These are phyloP conservation scores for Amanita molliuscula DNA, from an alignment of 768 basidiomycete species.

Conservation along the genomic window DNA sequence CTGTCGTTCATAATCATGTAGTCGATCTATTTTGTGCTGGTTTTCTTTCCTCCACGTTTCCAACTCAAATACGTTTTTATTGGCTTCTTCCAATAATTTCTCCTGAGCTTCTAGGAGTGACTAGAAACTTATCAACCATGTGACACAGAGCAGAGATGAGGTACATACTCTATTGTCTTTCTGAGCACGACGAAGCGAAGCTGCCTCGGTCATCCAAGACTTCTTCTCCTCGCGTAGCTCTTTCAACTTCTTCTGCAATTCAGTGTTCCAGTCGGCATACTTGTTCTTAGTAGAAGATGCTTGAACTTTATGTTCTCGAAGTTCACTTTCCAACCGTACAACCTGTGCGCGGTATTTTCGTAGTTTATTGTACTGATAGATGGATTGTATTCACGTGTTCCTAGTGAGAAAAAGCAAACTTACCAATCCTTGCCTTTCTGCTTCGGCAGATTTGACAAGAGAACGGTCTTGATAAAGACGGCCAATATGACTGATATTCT, in stretches of 20 bases:
- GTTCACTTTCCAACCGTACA: slow-evolving; percentile 51
- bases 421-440: slow-evolving; percentile 75
- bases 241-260: slow-evolving; percentile 68
- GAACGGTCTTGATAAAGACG: slow-evolving; percentile 67
- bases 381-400: not conserved
- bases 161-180: slow-evolving; percentile 52
- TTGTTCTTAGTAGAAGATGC: slow-evolving; percentile 66
- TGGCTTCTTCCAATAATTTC: slow-evolving; percentile 57
- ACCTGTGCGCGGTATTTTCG: slow-evolving; percentile 69
- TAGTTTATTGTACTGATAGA: slow-evolving; percentile 64
- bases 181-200: slow-evolving; percentile 55
- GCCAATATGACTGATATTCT: slow-evolving; percentile 78
- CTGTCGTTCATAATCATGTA: slow-evolving; percentile 79
- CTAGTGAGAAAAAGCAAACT: slow-evolving; percentile 14
- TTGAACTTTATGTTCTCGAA: slow-evolving; percentile 65
- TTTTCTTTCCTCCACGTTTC: slow-evolving; percentile 70
- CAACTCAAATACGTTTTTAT: slow-evolving; percentile 58
- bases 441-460: slow-evolving; percentile 64
- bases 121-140: slow-evolving; percentile 21
- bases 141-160: not conserved
- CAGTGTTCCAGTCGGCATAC: slow-evolving; percentile 76
- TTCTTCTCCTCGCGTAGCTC: slow-evolving; percentile 75
- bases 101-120: slow-evolving; percentile 61
- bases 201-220: slow-evolving; percentile 62
- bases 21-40: slow-evolving; percentile 70